phyloP scores from a whole-genome alignment of 208 protist genomes.

The Phytomonas sp. region DNA sequence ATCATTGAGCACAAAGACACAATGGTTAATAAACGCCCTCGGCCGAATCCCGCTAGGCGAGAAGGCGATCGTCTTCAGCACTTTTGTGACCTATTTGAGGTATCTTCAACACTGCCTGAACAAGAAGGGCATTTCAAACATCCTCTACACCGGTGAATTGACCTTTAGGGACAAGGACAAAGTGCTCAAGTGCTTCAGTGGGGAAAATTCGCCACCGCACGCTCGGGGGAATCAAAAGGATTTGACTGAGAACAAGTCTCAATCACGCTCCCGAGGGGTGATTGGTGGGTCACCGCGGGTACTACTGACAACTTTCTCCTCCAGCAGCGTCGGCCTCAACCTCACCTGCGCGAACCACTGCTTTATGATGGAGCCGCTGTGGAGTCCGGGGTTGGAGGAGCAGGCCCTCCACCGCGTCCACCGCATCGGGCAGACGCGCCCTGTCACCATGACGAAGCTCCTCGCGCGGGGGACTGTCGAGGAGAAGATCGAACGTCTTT shows the following conservation, averaged over 20 bases:
- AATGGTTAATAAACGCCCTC: conserved; percentile 35
- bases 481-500: conserved; percentile 92
- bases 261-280: background rate
- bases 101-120: conserved; percentile 71
- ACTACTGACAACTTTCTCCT: conserved; percentile 81
- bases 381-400: conserved; percentile 86
- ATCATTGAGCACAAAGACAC: conserved; percentile 57
- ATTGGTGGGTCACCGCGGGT: conserved; percentile 27
- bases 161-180: conserved; percentile 45
- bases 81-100: conserved; percentile 91
- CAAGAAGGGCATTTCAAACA: conserved; percentile 25
- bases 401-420: conserved; percentile 89
- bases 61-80: conserved; percentile 92
- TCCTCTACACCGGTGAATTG: conserved; percentile 36
- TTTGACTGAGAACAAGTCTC: background rate
- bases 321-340: conserved; percentile 92
- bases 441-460: conserved; percentile 90
- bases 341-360: conserved; percentile 89
- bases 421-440: conserved; percentile 87
- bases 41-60: conserved; percentile 23
- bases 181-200: conserved; percentile 36
- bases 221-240: background rate
- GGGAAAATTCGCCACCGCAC: background rate
- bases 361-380: conserved; percentile 89
- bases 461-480: conserved; percentile 93